These are phyloP conservation scores for Tylopilus subfusipes DNA, from an alignment of 768 basidiomycete species.

Conservation along the genomic window DNA sequence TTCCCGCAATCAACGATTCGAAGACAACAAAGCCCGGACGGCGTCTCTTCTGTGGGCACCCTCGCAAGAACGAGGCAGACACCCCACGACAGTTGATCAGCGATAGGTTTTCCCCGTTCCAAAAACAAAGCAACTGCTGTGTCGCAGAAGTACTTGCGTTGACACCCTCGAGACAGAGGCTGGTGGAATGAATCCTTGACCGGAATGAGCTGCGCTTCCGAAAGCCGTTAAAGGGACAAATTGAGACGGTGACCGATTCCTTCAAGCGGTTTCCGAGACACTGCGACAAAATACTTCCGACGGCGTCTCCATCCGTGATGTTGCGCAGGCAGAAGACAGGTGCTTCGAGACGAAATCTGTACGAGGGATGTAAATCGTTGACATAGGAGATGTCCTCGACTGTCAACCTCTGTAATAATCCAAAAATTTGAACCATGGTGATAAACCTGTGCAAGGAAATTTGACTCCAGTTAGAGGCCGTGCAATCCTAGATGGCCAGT, in stretches of 20 bases:
- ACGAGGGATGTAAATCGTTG: slow-evolving; percentile 4
- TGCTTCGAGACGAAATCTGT: slow-evolving; percentile 5
- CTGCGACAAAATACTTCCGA: slow-evolving; percentile 2
- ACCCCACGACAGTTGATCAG: slow-evolving; percentile 4
- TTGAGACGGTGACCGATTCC: neutral
- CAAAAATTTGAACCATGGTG: neutral
- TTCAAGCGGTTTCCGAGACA: slow-evolving; percentile 1
- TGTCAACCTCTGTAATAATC: neutral
- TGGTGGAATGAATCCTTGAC: neutral
- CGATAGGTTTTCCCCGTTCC: slow-evolving; percentile 9
- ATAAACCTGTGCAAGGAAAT: slow-evolving; percentile 6
- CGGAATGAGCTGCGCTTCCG: neutral
- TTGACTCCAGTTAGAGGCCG: neutral
- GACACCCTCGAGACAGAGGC: slow-evolving; percentile 3
- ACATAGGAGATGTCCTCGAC: slow-evolving; percentile 3
- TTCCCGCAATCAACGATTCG: slow-evolving; percentile 7
- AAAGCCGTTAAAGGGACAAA: slow-evolving; percentile 7
- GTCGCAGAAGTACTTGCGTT: neutral
- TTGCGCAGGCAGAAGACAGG: neutral
- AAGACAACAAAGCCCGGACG: slow-evolving; percentile 1
- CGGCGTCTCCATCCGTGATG: neutral
- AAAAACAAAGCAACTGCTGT: slow-evolving; percentile 1
- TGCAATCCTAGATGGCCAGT: neutral
- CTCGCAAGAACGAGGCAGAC: slow-evolving; percentile 1
- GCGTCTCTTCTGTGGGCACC: neutral